Percentiles rank a stretch among this genome's conserved stretches.
Conservation (phyloP, 2,329 filamentous ascomycete species). For the Penicillium hordei region DNA sequence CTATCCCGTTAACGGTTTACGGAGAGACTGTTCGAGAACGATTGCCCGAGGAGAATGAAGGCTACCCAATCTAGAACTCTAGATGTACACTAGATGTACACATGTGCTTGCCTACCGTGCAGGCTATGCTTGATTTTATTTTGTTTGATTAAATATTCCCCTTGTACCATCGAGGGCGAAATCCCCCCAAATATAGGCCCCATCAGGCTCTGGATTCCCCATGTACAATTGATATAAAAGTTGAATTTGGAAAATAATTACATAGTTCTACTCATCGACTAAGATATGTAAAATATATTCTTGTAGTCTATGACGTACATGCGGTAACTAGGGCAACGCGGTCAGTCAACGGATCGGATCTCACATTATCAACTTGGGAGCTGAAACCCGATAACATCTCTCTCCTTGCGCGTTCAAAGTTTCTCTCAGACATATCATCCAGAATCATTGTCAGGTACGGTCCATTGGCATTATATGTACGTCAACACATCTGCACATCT, state of each 20-base stretch:
- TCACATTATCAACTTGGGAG: slow-evolving; percentile 11
- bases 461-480: not conserved
- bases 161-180: not conserved
- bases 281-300: not conserved
- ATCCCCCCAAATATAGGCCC: not conserved
- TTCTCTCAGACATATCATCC: not conserved
- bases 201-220: not conserved
- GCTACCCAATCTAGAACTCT: slow-evolving; percentile 38
- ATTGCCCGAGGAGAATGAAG: slow-evolving; percentile 41
- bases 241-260: not conserved
- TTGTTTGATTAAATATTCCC: slow-evolving; percentile 20
- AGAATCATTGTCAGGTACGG: not conserved
- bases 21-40: slow-evolving; percentile 53
- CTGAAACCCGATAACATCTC: slow-evolving; percentile 13
- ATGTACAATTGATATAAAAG: slow-evolving; percentile 6
- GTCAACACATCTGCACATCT: not conserved
- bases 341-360: slow-evolving; percentile 2
- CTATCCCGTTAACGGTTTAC: slow-evolving; percentile 80
- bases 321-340: slow-evolving; percentile 18
- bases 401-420: slow-evolving; percentile 4
- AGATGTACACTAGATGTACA: not conserved
- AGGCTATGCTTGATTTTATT: slow-evolving; percentile 5
- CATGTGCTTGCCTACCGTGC: slow-evolving; percentile 7
- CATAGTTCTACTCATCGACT: not conserved
- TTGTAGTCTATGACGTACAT: not conserved